Percentiles rank a stretch among this genome's conserved stretches.
Evolutionary conservation across 495 filamentous ascomycete species (phyloP).

Genomic region (Bombardia bombarda): DNA sequence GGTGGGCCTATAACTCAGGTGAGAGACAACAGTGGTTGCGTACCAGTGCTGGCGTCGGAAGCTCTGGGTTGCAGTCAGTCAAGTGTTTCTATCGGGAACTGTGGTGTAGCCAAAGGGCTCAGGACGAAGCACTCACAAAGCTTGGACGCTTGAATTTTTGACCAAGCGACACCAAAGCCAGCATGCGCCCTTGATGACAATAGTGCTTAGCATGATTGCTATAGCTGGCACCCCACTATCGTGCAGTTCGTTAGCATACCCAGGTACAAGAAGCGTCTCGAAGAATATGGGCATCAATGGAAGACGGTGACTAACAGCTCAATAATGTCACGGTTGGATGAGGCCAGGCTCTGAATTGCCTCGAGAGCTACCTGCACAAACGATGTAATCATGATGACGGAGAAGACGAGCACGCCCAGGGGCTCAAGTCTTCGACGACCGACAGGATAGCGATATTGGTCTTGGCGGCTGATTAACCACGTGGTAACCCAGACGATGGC

Average conservation of each 20-base stretch:
- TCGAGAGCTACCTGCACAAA: conserved; percentile 79
- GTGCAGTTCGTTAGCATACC: no score
- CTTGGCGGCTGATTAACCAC: conserved; percentile 61
- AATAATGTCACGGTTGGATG: conserved; percentile 58
- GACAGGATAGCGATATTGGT: conserved; percentile 77
- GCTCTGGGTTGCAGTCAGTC: conserved; percentile 38
- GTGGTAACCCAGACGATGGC: conserved; percentile 82
- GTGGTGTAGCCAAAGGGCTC: background rate
- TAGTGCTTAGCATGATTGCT: conserved; percentile 71
- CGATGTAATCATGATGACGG: conserved; percentile 77
- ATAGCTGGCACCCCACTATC: conserved; percentile 63
- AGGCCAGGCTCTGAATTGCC: conserved; percentile 58
- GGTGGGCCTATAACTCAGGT: background rate
- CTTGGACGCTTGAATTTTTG: conserved; percentile 82
- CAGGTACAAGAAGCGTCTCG: no score
- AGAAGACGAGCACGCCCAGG: conserved; percentile 72
- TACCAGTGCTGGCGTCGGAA: conserved; percentile 24
- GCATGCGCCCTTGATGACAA: conserved; percentile 72
- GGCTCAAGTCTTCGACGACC: conserved; percentile 68
- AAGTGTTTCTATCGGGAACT: conserved; percentile 31
- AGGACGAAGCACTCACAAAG: conserved; percentile 50
- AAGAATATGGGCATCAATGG: no score
- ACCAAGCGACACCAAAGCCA: conserved; percentile 90
- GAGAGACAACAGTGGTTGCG: no score
- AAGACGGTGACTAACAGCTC: conserved; percentile 38